Evolutionary conservation across 176 grass and related monocot genomes (phyloP), one percentile per base, ranked within the genome.

Genomic region (Oryza longistaminata): DNA sequence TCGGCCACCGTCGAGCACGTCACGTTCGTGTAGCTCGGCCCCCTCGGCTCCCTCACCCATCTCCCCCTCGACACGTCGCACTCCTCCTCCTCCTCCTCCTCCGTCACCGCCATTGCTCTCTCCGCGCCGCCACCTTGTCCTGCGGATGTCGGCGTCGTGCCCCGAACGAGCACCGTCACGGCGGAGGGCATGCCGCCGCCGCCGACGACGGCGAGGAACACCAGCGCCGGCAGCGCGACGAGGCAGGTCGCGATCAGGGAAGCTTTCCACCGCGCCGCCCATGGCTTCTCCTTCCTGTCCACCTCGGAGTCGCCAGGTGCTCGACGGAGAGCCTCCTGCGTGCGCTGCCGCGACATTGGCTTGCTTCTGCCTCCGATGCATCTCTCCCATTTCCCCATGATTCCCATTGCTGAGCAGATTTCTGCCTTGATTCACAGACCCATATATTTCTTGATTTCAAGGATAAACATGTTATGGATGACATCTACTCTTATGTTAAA

Each of bases 41-140:
- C 88, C 8, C 14, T 75, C 0, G 76, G 67, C 24, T 95, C 93
- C n/a, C 65, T 60, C 85, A 91, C 93, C 93, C 93, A 95, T 76
- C 84, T 93, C 15, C 93, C 93, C 34, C 11, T 5, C 0, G 93
- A 88, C n/a, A 88, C 71, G 67, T 93, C 90, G 12, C 93, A 95
- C 52, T 55, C 52, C n/a, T n/a, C n/a, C 0, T 53, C 50, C 0
- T 53, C 50, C 0, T 53, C 50, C 0, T 53, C 50, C 50, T 17
- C 15, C 50, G 7, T 5, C 50, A 53, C 50, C 52, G 52, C 52
- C 52, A 55, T 55, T 49, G 11, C 45, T 12, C 46, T 49, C 46
- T 0, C 46, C 13, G 44, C 44, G 44, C 44, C 3, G 46, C 46
- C 13, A 15, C 46, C 46, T 49, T 14, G 46, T 4, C 46, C 11